Evolutionary conservation across 495 filamentous ascomycete species (phyloP).

Genomic region (Penicillium soppii): DNA sequence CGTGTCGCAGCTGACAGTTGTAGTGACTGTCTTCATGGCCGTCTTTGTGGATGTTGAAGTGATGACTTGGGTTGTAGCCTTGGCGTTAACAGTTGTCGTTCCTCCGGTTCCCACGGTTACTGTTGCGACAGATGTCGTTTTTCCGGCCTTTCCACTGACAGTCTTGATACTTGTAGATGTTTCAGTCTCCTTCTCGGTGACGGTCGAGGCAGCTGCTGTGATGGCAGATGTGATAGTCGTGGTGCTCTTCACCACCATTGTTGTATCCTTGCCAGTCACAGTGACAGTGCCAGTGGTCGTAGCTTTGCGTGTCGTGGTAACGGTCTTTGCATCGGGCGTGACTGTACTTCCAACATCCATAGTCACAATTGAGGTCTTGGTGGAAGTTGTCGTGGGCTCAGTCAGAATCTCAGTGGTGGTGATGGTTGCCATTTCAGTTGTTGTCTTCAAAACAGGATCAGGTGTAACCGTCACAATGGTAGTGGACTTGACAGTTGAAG

Average conservation of each 20-base stretch:
- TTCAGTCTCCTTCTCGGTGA: not conserved
- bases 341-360: slow-evolving; percentile 2
- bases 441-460: not conserved
- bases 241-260: slow-evolving; percentile 5
- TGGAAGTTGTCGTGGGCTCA: not conserved
- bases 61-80: slow-evolving; percentile 3
- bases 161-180: slow-evolving; percentile 2
- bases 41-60: slow-evolving; percentile 6
- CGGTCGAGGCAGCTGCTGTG: not conserved
- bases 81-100: slow-evolving; percentile 5
- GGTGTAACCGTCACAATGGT: not conserved
- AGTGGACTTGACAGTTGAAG: slow-evolving; percentile 10
- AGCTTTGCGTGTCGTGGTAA: not conserved
- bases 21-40: slow-evolving; percentile 1
- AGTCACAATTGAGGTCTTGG: slow-evolving; percentile 2
- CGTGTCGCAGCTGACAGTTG: slow-evolving; percentile 7
- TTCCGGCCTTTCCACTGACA: not conserved
- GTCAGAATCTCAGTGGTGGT: not conserved
- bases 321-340: not conserved
- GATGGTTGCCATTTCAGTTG: slow-evolving; percentile 1
- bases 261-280: slow-evolving; percentile 4
- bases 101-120: not conserved
- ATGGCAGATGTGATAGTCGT: not conserved
- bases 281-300: not conserved
- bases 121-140: not conserved